Conservation (phyloP, 345 rosid genomes). For the Moringa oleifera region DNA sequence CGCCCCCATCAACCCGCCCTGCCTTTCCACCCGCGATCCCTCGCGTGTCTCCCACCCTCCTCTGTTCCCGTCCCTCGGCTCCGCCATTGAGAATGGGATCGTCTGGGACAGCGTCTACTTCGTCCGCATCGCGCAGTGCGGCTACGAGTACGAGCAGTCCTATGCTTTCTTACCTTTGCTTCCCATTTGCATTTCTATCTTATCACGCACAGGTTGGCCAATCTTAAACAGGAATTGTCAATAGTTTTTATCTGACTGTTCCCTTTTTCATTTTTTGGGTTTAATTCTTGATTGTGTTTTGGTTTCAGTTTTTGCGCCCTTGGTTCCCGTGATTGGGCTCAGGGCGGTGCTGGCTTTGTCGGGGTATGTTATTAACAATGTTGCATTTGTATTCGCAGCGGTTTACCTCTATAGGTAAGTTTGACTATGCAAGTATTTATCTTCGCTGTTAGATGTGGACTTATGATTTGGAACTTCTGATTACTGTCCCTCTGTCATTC, state of each 20-base stretch:
- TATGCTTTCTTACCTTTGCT: constrained; percentile 89
- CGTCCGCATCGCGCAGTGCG: constrained; percentile 73
- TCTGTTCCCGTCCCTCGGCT: constrained; percentile 30
- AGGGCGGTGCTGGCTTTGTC: constrained; percentile 79
- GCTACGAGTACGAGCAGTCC: constrained; percentile 89
- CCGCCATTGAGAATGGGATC: constrained; percentile 43
- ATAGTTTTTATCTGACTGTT: neutral
- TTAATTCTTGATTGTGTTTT: neutral
- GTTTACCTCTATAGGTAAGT: constrained; percentile 47
- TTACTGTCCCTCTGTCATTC: constrained; percentile 16
- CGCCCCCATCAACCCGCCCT: constrained; percentile 50
- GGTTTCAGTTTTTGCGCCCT: constrained; percentile 64
- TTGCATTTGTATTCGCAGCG: constrained; percentile 53
- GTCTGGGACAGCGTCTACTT: constrained; percentile 95
- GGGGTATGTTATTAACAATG: constrained; percentile 63
- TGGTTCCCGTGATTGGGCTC: constrained; percentile 60
- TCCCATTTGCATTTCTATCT: constrained; percentile 47
- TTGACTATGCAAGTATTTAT: no score
- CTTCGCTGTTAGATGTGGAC: no score
- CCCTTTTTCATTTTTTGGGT: neutral
- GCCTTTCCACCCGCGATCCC: constrained; percentile 31
- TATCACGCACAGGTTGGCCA: constrained; percentile 55
- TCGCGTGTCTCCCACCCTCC: constrained; percentile 21
- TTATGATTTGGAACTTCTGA: constrained; percentile 12
- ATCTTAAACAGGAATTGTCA: neutral